Conservation (phyloP, 2,329 filamentous ascomycete species). For the Penicillium thymicola region DNA sequence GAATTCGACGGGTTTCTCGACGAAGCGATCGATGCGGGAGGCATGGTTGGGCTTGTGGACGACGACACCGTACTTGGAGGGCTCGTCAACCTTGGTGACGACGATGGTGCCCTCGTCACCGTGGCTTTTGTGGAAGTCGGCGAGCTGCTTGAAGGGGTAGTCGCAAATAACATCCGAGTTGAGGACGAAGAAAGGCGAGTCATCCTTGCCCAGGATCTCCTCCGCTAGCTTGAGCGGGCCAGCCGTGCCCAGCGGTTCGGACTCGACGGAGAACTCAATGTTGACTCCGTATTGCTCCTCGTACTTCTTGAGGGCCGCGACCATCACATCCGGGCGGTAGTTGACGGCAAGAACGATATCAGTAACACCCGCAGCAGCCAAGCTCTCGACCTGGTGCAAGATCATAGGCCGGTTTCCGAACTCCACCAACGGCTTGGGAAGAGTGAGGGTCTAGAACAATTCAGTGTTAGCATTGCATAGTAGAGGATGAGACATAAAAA, state of each 20-base stretch:
- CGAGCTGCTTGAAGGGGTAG: constrained; percentile 87
- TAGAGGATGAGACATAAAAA: background rate
- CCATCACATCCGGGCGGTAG: constrained; percentile 98
- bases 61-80: constrained; percentile 97
- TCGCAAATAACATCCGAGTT: constrained; percentile 99
- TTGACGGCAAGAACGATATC: constrained; percentile 98
- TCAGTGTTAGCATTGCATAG: constrained; percentile 14
- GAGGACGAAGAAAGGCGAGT: constrained; percentile 93
- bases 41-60: constrained; percentile 93
- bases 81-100: constrained; percentile 98
- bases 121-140: constrained; percentile 87
- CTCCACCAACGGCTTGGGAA: constrained; percentile 95
- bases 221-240: constrained; percentile 95
- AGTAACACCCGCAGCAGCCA: constrained; percentile 89
- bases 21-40: constrained; percentile 94
- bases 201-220: constrained; percentile 86
- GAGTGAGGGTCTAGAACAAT: constrained; percentile 74
- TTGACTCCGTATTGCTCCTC: constrained; percentile 89
- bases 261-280: constrained; percentile 96
- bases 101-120: constrained; percentile 96
- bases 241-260: constrained; percentile 90
- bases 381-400: constrained; percentile 91
- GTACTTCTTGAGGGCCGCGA: constrained; percentile 89
- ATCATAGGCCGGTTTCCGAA: constrained; percentile 99
- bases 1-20: constrained; percentile 98